phyloP scores from a whole-genome alignment of 1,284 basidiomycete genomes.

The Takashimella tepidaria region DNA sequence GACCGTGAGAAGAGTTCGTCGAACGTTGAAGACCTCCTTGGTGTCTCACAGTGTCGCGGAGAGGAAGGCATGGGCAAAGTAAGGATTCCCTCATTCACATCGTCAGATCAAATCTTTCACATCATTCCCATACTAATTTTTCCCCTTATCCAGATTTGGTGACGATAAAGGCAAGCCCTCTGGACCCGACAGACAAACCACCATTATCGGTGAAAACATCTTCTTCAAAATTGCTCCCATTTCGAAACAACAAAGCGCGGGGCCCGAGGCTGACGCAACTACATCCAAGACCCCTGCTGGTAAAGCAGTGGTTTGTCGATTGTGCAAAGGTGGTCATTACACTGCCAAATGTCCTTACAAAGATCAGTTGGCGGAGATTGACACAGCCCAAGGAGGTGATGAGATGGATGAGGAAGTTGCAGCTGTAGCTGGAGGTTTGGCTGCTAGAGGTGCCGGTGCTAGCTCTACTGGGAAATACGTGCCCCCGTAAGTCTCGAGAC shows the following conservation, averaged over 20 bases:
- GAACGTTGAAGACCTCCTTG: conserved; percentile 82
- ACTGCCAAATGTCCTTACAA: conserved; percentile 99
- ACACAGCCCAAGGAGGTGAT: conserved; percentile 60
- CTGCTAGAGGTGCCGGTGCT: conserved; percentile 13
- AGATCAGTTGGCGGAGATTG: conserved; percentile 72
- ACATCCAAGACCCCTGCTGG: conserved; percentile 64
- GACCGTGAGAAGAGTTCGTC: conserved; percentile 66
- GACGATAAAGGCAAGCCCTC: conserved; percentile 79
- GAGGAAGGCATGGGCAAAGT: conserved; percentile 84
- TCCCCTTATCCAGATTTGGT: conserved; percentile 60
- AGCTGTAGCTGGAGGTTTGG: conserved; percentile 13
- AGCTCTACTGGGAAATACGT: conserved; percentile 78
- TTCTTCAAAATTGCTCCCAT: conserved; percentile 77
- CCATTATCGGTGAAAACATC: conserved; percentile 91
- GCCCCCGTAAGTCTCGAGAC: conserved; percentile 56
- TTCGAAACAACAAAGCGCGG: conserved; percentile 51
- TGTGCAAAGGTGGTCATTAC: conserved; percentile 96
- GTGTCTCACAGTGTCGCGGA: conserved; percentile 92
- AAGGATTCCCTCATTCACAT: conserved; percentile 24
- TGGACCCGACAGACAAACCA: conserved; percentile 90
- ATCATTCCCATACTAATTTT: background rate
- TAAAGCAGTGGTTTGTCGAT: conserved; percentile 85
- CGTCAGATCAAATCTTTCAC: no score
- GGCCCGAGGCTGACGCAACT: conserved; percentile 62
- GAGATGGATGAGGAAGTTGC: conserved; percentile 22